phyloP scores from a whole-genome alignment of 2,329 filamentous ascomycete genomes.

The Scedosporium minutisporum region DNA sequence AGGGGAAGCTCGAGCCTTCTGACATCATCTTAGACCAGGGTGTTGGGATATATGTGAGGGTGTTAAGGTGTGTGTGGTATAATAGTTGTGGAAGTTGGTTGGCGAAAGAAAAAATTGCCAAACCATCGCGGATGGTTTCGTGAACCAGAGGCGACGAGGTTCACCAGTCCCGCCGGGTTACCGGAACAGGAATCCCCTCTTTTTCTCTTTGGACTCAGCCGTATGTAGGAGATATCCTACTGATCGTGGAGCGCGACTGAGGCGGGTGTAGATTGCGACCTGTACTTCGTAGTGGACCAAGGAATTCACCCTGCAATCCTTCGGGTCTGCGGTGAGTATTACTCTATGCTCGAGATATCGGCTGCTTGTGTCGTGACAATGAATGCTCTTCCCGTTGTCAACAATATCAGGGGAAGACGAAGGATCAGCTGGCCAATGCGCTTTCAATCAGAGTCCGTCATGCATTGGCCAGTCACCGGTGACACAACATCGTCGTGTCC shows the following conservation, averaged over 20 bases:
- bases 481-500: neutral
- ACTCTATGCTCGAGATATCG: neutral
- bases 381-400: neutral
- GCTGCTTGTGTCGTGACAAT: no score
- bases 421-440: neutral
- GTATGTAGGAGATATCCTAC: neutral
- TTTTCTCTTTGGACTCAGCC: neutral
- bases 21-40: neutral
- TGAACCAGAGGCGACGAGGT: neutral
- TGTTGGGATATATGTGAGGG: neutral
- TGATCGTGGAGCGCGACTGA: neutral
- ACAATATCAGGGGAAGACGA: neutral
- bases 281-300: neutral
- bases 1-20: neutral
- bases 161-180: neutral
- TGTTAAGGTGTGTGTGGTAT: no score
- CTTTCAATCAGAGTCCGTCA: neutral
- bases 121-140: no score
- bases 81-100: no score
- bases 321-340: neutral
- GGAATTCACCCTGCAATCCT: neutral
- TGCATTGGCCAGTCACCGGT: neutral
- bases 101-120: no score
- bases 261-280: neutral
- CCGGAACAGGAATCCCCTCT: neutral